Base-by-base conservation (phyloP, 257 asterid genomes). In the Jasminum sambac region DNA sequence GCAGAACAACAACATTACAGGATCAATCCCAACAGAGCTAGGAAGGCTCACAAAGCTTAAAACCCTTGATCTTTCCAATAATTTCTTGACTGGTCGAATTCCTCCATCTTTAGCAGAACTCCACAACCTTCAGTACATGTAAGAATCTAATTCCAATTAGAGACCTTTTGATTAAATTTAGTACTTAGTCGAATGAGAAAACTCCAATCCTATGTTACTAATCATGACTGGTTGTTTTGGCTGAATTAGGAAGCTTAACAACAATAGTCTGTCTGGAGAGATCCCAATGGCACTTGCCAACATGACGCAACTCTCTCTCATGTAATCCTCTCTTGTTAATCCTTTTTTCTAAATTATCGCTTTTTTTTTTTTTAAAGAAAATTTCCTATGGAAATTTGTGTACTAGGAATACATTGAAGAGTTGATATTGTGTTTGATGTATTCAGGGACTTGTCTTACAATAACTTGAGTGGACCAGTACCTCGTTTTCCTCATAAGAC, bases 371-470 rank as follows among this genome's bases (percentile, higher is more conserved):
- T n/a, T n/a, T n/a, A n/a, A n/a, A n/a, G n/a, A 38, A 11, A n/a
- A 39, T 39, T 39, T 39, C 43, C 1, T 9, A 6, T 39, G 43
- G 7, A 39, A 39, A 39, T 39, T 8, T 39, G 8, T 8, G 25
- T 50, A 50, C 25, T 16, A 17, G 40, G 16, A 66, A 50, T 26
- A 17, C 65, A 37, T 66, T 26, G 65, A 67, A 75, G 48, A 43
- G 1, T 30, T 30, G 36, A 30, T 75, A 57, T 3, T 41, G 69
- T 72, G 42, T 76, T 69, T 58, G 36, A 13, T 70, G 16, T 50
- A 75, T 63, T 67, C 81, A 95, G 99, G 87, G 99, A 95, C 79
- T 82, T 95, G 78, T 95, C 99, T 69, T 91, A 84, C 85, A 95
- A 95, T 83, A 91, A 91, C 83, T 88, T 95, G 90, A 87, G 88